A percentile compares a stretch with the other conserved stretches of the same genome.
Evolutionary conservation across 768 basidiomycete genomes (phyloP).

Genomic region (Collybia mongolica): DNA sequence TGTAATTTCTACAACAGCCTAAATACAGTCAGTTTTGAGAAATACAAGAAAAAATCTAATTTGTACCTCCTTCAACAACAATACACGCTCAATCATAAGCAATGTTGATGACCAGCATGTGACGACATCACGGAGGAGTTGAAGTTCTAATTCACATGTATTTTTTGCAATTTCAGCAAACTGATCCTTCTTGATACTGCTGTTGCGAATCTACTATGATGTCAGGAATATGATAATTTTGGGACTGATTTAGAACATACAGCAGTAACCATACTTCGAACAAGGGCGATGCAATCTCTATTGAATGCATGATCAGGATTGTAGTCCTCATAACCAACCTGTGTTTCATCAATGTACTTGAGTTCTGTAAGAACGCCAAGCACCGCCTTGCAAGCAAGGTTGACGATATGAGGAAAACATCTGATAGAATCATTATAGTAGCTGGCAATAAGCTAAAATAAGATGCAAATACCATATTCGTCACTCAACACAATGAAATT

Average conservation of each 20-base stretch:
- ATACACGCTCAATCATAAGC: slow-evolving; percentile 27
- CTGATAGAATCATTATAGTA: slow-evolving; percentile 12
- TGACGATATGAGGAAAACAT: slow-evolving; percentile 32
- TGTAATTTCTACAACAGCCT: slow-evolving; percentile 26
- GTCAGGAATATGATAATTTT: background rate
- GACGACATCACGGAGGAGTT: slow-evolving; percentile 24
- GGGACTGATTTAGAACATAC: slow-evolving; percentile 12
- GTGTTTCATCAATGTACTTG: slow-evolving; percentile 6
- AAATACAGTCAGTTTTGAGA: background rate
- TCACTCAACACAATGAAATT: slow-evolving; percentile 17
- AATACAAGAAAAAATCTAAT: slow-evolving; percentile 1
- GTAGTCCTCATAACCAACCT: slow-evolving; percentile 2
- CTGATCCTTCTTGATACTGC: slow-evolving; percentile 8
- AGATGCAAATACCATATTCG: slow-evolving; percentile 21
- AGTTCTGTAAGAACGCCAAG: slow-evolving; percentile 21
- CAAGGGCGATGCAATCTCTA: slow-evolving; percentile 17
- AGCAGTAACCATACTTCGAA: slow-evolving; percentile 18
- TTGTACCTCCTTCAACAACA: slow-evolving; percentile 19
- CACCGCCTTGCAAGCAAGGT: slow-evolving; percentile 28
- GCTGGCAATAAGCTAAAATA: background rate
- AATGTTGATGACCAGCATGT: slow-evolving; percentile 28
- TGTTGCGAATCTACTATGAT: background rate
- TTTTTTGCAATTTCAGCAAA: slow-evolving; percentile 15
- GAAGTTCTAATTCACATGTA: slow-evolving; percentile 8
- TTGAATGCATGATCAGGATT: background rate